phyloP scores from a whole-genome alignment of 2,329 filamentous ascomycete genomes.

The Pseudogymnoascus sp. region DNA sequence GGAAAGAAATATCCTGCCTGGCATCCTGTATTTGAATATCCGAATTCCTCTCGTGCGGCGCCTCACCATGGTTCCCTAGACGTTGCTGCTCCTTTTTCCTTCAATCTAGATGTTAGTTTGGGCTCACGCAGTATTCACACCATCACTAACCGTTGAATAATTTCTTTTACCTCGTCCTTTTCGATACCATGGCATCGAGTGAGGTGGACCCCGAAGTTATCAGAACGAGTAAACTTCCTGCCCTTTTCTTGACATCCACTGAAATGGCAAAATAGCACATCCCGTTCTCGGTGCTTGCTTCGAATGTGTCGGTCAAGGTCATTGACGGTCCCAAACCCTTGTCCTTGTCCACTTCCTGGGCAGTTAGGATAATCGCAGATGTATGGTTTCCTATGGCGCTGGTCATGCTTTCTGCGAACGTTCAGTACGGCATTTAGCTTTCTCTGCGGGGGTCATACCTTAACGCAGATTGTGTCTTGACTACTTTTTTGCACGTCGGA shows the following conservation, averaged over 20 bases:
- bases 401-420: constrained; percentile 60
- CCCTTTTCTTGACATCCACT: constrained; percentile 48
- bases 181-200: constrained; percentile 53
- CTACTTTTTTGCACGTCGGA: constrained; percentile 31
- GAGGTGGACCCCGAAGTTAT: constrained; percentile 83
- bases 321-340: constrained; percentile 72
- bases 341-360: constrained; percentile 32
- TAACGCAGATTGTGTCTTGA: constrained; percentile 49
- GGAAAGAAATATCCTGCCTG: constrained; percentile 13
- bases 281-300: constrained; percentile 55
- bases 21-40: neutral
- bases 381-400: constrained; percentile 62
- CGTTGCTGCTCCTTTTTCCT: neutral
- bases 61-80: constrained; percentile 15
- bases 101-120: constrained; percentile 12
- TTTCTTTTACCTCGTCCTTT: constrained; percentile 34
- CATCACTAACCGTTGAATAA: constrained; percentile 40
- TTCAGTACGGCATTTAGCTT: constrained; percentile 20
- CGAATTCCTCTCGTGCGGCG: constrained; percentile 14
- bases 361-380: constrained; percentile 55
- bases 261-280: constrained; percentile 53
- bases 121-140: constrained; percentile 5
- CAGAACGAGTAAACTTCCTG: constrained; percentile 72
- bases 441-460: constrained; percentile 37
- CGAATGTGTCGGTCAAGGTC: constrained; percentile 74